A percentile compares a stretch with the other conserved stretches of the same genome.
These are phyloP conservation scores for Botryobasidium botryosum DNA, from an alignment of 768 basidiomycete species.

Conservation along the genomic window DNA sequence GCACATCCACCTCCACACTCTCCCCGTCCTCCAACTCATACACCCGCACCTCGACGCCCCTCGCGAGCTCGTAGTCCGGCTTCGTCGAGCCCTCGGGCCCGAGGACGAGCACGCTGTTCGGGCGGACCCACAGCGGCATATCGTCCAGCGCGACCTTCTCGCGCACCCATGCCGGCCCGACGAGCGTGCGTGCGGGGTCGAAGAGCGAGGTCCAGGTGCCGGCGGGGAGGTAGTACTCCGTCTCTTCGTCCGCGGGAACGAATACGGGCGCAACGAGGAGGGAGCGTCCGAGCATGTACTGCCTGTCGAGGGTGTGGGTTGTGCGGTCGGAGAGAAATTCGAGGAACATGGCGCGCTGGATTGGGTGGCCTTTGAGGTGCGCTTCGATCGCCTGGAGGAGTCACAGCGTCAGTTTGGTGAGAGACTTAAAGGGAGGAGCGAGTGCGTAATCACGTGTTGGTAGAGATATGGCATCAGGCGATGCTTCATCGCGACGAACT, in stretches of 20 bases:
- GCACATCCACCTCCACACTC: not conserved
- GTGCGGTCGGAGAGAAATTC: conserved; percentile 21
- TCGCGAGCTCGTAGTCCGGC: conserved; percentile 44
- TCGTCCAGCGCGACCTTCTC: conserved; percentile 45
- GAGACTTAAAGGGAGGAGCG: not conserved
- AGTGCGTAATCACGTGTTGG: conserved; percentile 15
- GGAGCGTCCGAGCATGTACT: conserved; percentile 21
- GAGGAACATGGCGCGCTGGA: conserved; percentile 20
- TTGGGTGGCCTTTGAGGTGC: conserved; percentile 17
- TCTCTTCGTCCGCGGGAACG: conserved; percentile 12
- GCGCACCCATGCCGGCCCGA: conserved; percentile 45
- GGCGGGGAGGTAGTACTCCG: conserved; percentile 18
- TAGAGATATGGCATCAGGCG: conserved; percentile 56
- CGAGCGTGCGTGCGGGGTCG: conserved; percentile 13
- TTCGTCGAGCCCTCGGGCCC: conserved; percentile 33
- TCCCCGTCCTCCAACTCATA: conserved; percentile 36
- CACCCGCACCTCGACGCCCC: conserved; percentile 32
- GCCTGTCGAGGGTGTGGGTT: conserved; percentile 18
- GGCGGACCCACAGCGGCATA: conserved; percentile 50
- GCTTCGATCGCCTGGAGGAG: conserved; percentile 18
- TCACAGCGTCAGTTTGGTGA: not conserved
- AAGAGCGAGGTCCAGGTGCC: conserved; percentile 19
- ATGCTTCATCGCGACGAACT: conserved; percentile 44
- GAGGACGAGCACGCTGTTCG: conserved; percentile 38
- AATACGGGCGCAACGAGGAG: conserved; percentile 21